Base-by-base conservation (phyloP, 106 monocot genomes). In the Acorus calamus region DNA sequence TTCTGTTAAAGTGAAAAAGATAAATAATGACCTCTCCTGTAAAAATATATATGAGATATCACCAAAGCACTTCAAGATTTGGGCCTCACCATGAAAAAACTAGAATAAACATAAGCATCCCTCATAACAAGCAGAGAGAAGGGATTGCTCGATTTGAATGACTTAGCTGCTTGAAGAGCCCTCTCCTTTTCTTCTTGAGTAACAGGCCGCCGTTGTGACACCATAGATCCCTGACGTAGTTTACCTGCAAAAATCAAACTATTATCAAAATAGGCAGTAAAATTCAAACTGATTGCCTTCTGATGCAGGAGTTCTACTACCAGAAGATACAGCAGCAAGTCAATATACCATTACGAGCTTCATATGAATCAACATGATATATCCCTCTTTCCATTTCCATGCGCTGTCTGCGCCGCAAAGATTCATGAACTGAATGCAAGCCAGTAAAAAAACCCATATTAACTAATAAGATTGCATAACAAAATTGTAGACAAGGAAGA, bases 81-180 rank as follows among this genome's bases (percentile, higher is more conserved):
- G 14, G 8, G 8, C 42, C 51, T 69, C 77, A 87, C 87, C 83
- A 83, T 62, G 63, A 69, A 71, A 68, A 83, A 68, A 50, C 83
- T 55, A 9, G n/a, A 57, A 69, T 83, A 83, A 42, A 86, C 83
- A 74, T 83, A 78, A 14, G 78, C 75, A 8, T 77, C 80, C 59
- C 60, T 62, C 83, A 83, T 90, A 49, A 71, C 60, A 55, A 75
- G 63, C 6, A 71, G 14, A 42, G 61, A 43, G 64, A 61, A 83
- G 68, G 86, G 86, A 69, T 80, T 73, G 7, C 73, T 55, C 4
- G 89, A 86, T 53, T 62, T 71, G 72, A 90, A 86, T 28, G 56
- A 72, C 11, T 67, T 65, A 11, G 86, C 86, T 47, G 45, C 70
- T 60, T 68, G 12, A 70, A 77, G 58, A 64, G 83, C 53, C 10